Conservation (phyloP, 225 moss, liverwort and hornwort species). For the Lunularia cruciata region DNA sequence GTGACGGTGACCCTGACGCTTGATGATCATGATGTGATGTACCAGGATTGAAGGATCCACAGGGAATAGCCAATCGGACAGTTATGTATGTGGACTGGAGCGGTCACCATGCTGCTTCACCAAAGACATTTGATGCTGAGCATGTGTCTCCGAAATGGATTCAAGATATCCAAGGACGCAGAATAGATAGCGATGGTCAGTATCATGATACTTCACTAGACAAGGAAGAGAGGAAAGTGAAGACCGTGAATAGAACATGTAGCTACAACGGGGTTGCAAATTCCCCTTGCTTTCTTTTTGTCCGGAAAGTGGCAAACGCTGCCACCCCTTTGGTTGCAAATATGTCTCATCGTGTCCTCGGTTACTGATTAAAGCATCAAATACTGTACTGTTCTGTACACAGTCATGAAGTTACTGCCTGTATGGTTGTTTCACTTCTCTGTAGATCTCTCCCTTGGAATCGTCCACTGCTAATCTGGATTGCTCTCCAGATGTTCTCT, state of each 20-base stretch:
- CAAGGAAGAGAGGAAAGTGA: neutral
- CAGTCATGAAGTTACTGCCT: no score
- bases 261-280: slow-evolving; percentile 26
- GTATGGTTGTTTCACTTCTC: no score
- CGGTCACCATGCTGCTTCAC: slow-evolving; percentile 6
- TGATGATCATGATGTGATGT: no score
- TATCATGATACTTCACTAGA: slow-evolving; percentile 31
- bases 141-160: slow-evolving; percentile 21
- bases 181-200: slow-evolving; percentile 30
- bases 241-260: slow-evolving; percentile 2
- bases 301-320: slow-evolving; percentile 19
- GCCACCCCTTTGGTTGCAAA: neutral
- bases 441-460: no score
- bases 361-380: slow-evolving; percentile 17
- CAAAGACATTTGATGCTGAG: neutral
- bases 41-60: slow-evolving; percentile 19
- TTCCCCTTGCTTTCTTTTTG: slow-evolving; percentile 38
- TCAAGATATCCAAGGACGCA: slow-evolving; percentile 16
- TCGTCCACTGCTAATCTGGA: no score
- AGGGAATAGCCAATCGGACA: slow-evolving; percentile 37
- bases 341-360: slow-evolving; percentile 19
- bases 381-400: no score
- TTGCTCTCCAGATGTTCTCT: no score
- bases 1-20: no score
- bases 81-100: slow-evolving; percentile 56